A percentile compares a stretch with the other conserved stretches of the same genome.
Conservation (phyloP, 345 rosid species). For the Pistacia atlantica region DNA sequence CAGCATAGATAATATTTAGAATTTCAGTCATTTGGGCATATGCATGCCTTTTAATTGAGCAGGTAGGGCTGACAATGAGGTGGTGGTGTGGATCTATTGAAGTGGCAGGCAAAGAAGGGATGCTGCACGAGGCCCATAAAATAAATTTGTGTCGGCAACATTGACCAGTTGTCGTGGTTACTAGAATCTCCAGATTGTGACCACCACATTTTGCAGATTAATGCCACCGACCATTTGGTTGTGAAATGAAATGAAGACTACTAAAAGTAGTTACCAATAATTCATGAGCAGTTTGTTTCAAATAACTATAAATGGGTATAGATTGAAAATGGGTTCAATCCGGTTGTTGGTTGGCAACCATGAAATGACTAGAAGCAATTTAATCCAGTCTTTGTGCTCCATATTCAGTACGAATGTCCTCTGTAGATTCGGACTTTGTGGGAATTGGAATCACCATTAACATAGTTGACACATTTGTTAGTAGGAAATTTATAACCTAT, state of each 20-base stretch:
- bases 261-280: not conserved
- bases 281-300: not conserved
- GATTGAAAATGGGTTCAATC: not conserved
- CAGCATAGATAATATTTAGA: no score
- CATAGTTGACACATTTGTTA: not conserved
- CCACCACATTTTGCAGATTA: not conserved
- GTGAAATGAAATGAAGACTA: not conserved
- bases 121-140: not conserved
- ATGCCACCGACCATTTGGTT: not conserved
- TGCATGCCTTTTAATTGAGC: no score
- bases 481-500: not conserved
- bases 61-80: not conserved
- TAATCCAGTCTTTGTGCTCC: not conserved
- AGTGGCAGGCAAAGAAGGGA: not conserved
- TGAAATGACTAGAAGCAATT: not conserved
- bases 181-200: not conserved
- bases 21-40: no score
- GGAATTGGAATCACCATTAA: not conserved
- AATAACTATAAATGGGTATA: not conserved
- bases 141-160: not conserved
- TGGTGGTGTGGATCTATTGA: not conserved
- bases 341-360: not conserved
- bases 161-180: no score
- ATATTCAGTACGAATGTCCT: not conserved
- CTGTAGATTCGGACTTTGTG: not conserved